These are phyloP conservation scores for Astrocystis sublimbata DNA, from an alignment of 495 filamentous ascomycete genomes.

Conservation along the genomic window DNA sequence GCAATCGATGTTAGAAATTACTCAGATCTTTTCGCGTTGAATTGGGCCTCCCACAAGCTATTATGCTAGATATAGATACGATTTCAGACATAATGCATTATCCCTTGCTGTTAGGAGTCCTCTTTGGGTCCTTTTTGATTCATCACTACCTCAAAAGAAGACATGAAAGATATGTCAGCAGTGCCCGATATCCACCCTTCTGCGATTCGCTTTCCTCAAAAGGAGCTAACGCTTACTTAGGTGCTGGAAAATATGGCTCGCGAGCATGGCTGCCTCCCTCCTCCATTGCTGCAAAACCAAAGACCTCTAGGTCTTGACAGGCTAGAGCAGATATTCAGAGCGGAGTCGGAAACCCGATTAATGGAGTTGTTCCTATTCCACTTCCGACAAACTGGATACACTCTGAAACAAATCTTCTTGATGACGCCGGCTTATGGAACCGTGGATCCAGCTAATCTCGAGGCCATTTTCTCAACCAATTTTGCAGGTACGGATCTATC, in stretches of 20 bases:
- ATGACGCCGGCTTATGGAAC: constrained; percentile 31
- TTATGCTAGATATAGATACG: background rate
- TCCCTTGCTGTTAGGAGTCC: background rate
- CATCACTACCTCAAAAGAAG: background rate
- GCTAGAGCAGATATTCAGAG: constrained; percentile 31
- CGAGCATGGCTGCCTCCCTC: constrained; percentile 32
- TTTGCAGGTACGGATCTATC: constrained; percentile 31
- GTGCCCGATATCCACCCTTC: background rate
- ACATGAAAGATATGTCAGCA: background rate
- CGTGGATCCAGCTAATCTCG: constrained; percentile 40
- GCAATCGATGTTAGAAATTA: background rate
- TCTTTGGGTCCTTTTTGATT: background rate
- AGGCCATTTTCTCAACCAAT: constrained; percentile 39
- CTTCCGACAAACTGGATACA: constrained; percentile 29
- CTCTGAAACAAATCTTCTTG: constrained; percentile 29
- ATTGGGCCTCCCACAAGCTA: background rate
- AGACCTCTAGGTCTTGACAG: constrained; percentile 42
- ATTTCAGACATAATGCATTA: background rate
- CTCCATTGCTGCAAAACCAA: constrained; percentile 33
- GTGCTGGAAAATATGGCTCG: constrained; percentile 18
- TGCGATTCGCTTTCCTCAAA: background rate
- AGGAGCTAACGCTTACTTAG: background rate
- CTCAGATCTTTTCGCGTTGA: background rate
- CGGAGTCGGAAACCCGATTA: constrained; percentile 28
- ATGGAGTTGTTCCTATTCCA: constrained; percentile 37